phyloP scores from a whole-genome alignment of 2,329 filamentous ascomycete genomes.

The Stachybotrys echinatus region DNA sequence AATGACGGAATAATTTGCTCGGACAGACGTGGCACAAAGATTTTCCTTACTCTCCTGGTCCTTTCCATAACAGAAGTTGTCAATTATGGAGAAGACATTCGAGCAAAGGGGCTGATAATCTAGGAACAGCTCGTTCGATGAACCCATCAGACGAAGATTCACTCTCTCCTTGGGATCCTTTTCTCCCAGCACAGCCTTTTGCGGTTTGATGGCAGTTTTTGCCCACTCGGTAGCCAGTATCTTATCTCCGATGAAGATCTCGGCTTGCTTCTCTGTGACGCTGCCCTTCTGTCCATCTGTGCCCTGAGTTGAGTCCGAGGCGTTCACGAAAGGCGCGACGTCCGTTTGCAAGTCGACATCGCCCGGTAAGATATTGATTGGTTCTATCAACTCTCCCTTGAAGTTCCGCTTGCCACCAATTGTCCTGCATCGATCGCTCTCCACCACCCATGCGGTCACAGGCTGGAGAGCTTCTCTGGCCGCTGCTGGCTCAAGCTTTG shows the following conservation, averaged over 20 bases:
- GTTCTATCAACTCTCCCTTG: not conserved
- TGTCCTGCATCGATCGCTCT: constrained; percentile 27
- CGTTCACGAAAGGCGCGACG: constrained; percentile 29
- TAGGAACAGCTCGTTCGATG: constrained; percentile 30
- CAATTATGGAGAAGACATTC: constrained; percentile 35
- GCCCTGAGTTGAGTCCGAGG: constrained; percentile 6
- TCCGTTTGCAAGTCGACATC: constrained; percentile 31
- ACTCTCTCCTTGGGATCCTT: not conserved
- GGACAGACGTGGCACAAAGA: constrained; percentile 17
- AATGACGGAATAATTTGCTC: constrained; percentile 30
- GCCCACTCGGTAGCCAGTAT: constrained; percentile 7
- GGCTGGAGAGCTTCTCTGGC: not conserved
- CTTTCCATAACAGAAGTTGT: constrained; percentile 27
- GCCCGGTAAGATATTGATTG: constrained; percentile 9
- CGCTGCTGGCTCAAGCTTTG: constrained; percentile 8
- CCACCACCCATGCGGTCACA: constrained; percentile 28
- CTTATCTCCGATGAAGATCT: constrained; percentile 34
- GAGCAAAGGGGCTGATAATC: constrained; percentile 34
- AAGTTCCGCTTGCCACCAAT: constrained; percentile 17
- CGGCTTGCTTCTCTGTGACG: constrained; percentile 29
- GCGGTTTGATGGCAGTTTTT: not conserved
- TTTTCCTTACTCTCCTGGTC: constrained; percentile 2
- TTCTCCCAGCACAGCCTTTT: no score
- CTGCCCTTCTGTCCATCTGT: no score
- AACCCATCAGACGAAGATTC: constrained; percentile 9